Evolutionary conservation across 2,329 filamentous ascomycete genomes (phyloP), one percentile per base, ranked within the genome.

Genomic region (Diaporthe longicolla): DNA sequence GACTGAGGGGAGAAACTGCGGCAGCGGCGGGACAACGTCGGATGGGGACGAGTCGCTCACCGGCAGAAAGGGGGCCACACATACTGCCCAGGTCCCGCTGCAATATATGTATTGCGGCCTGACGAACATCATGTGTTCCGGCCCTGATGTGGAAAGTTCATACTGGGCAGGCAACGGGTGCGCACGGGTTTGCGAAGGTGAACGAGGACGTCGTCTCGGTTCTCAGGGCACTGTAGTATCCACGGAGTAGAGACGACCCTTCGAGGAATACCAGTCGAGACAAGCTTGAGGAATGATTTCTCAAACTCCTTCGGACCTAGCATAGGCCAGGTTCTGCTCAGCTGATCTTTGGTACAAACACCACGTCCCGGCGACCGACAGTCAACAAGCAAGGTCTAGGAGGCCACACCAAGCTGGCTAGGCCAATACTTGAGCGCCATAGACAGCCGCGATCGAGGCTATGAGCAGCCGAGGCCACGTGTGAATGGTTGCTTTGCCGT

Each of bases 101-200:
- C 45, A 54, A 54, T 40, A 54, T 68, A 68, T 66, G 45, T 68
- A 54, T 68, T 68, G 63, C 63, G 63, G 63, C 63, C 63, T 68
- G 63, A 54, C 48, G 45, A 17, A 26, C 21, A 68, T 54, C 63
- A 54, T 68, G 63, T 68, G 63, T n/a, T 48, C 24, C 45, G 32
- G 32, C n/a, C 48, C 24, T 32, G 29, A n/a, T 24, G 11, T 37
- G 26, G 13, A 32, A 40, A 17, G n/a, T 35, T 26, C 45, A 40
- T 21, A 19, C 45, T 19, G 35, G 45, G 45, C 45, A 54, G 32
- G 48, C 32, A 37, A 54, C n/a, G n/a, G 29, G 15, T 32, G 48
- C 45, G 26, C 45, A 52, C 5, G 45, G 52, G 45, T 24, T 24
- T 37, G 45, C n/a, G 45, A 7, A 48, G 45, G 61, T n/a, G 29